These are phyloP conservation scores for Cardamine chenopodiifolia DNA, from an alignment of 345 rosid species.

Conservation along the genomic window DNA sequence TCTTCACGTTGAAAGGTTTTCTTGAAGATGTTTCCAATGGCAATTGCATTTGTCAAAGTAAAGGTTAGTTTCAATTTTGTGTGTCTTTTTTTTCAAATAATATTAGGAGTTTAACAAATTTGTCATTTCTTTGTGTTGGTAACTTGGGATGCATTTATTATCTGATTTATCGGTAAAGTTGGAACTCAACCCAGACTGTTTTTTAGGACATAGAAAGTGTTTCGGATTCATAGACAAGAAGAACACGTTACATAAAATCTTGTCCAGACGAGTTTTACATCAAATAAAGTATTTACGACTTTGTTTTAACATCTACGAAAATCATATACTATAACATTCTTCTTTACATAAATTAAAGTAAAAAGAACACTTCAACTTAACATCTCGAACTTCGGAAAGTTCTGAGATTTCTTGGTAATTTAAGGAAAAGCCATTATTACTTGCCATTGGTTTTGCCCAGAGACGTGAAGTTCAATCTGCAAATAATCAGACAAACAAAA, in stretches of 20 bases:
- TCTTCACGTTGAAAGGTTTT: too few relatives aligned
- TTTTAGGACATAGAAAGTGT: neutral
- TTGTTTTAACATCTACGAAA: conserved; percentile 21
- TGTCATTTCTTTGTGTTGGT: too few relatives aligned
- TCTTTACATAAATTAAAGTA: conserved; percentile 27
- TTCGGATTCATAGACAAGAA: neutral
- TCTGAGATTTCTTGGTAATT: conserved; percentile 15
- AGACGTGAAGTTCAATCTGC: conserved; percentile 85
- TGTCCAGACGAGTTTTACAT: conserved; percentile 27
- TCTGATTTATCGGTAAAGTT: too few relatives aligned
- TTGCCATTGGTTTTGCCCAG: conserved; percentile 55
- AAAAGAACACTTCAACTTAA: neutral
- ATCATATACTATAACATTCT: neutral
- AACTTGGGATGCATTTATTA: too few relatives aligned
- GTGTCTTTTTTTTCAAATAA: too few relatives aligned
- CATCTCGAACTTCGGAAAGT: neutral
- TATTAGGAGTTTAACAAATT: too few relatives aligned
- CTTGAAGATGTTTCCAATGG: too few relatives aligned
- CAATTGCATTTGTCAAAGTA: too few relatives aligned
- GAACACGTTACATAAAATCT: conserved; percentile 17
- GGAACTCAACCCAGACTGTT: too few relatives aligned
- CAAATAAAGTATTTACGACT: conserved; percentile 3
- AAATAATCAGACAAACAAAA: conserved; percentile 23
- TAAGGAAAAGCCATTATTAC: conserved; percentile 9
- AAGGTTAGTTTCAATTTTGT: too few relatives aligned